These are phyloP conservation scores for Ambrosia trifida DNA, from an alignment of 129 eudicot species.

Conservation along the genomic window DNA sequence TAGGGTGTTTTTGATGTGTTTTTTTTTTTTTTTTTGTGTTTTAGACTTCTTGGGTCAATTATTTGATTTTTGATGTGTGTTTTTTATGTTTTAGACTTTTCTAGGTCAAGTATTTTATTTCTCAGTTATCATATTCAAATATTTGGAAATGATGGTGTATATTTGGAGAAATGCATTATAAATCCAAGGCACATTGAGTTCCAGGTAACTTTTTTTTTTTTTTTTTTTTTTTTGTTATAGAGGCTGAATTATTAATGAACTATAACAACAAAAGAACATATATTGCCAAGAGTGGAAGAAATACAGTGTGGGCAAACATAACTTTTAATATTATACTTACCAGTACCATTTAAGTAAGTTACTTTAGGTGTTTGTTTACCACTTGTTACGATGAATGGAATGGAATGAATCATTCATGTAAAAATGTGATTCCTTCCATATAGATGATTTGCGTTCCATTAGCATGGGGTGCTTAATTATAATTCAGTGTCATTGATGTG, in stretches of 20 bases:
- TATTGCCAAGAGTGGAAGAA: constrained; percentile 2
- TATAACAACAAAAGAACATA: constrained; percentile 17
- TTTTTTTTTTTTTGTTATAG: constrained; percentile 10
- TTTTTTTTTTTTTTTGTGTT: too few relatives aligned
- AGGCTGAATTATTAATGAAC: constrained; percentile 14
- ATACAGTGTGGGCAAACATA: constrained; percentile 3
- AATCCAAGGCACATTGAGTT: constrained; percentile 98
- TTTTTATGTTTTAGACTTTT: too few relatives aligned
- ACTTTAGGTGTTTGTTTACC: constrained; percentile 16
- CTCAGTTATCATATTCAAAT: constrained; percentile 26
- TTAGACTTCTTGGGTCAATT: too few relatives aligned
- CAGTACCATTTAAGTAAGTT: constrained; percentile 11
- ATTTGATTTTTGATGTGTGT: too few relatives aligned
- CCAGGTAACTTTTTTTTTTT: constrained; percentile 61
- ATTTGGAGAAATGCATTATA: constrained; percentile 84
- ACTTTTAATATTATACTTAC: neutral
- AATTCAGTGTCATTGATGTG: neutral
- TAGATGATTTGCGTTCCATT: neutral
- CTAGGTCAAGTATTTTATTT: too few relatives aligned
- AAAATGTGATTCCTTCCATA: neutral
- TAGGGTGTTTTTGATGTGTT: too few relatives aligned
- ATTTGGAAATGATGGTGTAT: constrained; percentile 96
- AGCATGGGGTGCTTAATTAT: neutral
- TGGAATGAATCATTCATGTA: neutral
- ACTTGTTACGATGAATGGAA: constrained; percentile 1